Base-by-base conservation (phyloP, 306 rosid species). In the Vigna nakashimae region DNA sequence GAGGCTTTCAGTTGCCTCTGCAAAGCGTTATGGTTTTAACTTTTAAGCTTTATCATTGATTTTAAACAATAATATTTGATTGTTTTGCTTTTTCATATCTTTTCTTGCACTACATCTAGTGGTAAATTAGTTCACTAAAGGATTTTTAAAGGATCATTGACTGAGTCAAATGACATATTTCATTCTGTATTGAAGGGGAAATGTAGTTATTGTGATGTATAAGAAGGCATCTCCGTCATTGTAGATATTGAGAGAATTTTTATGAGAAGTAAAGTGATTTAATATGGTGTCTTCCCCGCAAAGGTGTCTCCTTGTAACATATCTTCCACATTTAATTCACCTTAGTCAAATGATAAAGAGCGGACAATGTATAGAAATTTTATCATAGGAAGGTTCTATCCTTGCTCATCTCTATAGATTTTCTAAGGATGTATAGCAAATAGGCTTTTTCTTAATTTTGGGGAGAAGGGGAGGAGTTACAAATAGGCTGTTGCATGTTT, bases 141-240 rank as follows among this genome's bases (percentile, higher is more conserved):
- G 24, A 43, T 32, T 6, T 56, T 32, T 71, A 22, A 13, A 45
- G 22, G 69, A 73, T 42, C 42, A 12, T 56, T 34, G 65, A 56
- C 40, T 20, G 65, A 66, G 52, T 67, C 38, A 67, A 43, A 73
- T 65, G 62, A 65, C 45, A 72, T 30, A 30, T 63, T 55, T 10
- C 17, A 56, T 73, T 17, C 65, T 17, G 75, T 28, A 24, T 32
- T 28, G 43, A 57, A 43, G 13, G 69, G 69, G 40, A 28, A 66
- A 24, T 77, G 12, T 45, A 64, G 46, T 42, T 55, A 53, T 8
- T 52, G 15, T 30, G 51, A 42, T 73, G 59, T 42, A 73, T 42
- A 55, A 9, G 26, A 73, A 42, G 18, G 5, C 72, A 63, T 38
- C 22, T 38, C 51, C 9, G 24, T 73, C 40, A 63, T 51, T 50